Evolutionary conservation across 2,329 filamentous ascomycete species (phyloP).

Genomic region (Colletotrichum costaricense): DNA sequence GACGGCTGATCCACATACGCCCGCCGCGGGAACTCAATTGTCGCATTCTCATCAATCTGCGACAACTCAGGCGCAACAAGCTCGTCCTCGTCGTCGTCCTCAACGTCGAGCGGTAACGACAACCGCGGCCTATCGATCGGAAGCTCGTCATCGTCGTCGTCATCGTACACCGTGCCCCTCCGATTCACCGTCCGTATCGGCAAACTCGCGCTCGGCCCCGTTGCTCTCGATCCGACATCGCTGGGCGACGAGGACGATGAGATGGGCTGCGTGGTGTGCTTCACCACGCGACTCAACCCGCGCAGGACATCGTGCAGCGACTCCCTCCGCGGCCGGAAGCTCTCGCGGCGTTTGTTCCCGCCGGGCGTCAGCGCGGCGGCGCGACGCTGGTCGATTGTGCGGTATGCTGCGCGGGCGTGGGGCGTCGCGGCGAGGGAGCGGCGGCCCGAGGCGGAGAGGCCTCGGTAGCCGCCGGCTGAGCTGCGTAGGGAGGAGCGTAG

Average conservation of each 20-base stretch:
- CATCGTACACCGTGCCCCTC: slow-evolving; percentile 30
- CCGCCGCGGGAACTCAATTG: slow-evolving; percentile 69
- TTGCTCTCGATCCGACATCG: slow-evolving; percentile 31
- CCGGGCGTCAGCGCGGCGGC: slow-evolving; percentile 71
- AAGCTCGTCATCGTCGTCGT: slow-evolving; percentile 59
- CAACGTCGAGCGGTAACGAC: slow-evolving; percentile 63
- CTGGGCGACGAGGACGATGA: slow-evolving; percentile 60
- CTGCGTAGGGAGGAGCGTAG: slow-evolving; percentile 8
- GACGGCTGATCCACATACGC: slow-evolving; percentile 59
- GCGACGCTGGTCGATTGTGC: slow-evolving; percentile 68
- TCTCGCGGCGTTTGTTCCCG: slow-evolving; percentile 64
- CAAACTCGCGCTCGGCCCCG: slow-evolving; percentile 34
- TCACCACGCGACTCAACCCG: slow-evolving; percentile 65
- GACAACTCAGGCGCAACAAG: slow-evolving; percentile 65
- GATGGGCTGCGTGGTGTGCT: slow-evolving; percentile 57
- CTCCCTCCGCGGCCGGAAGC: slow-evolving; percentile 65
- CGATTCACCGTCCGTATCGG: slow-evolving; percentile 41
- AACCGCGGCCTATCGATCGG: slow-evolving; percentile 63
- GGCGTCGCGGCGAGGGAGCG: slow-evolving; percentile 63
- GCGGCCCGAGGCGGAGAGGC: slow-evolving; percentile 57
- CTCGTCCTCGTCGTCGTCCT: slow-evolving; percentile 58
- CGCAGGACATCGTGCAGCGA: slow-evolving; percentile 65
- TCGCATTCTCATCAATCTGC: slow-evolving; percentile 64
- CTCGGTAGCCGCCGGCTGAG: slow-evolving; percentile 43
- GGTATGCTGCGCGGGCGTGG: slow-evolving; percentile 70